These are phyloP conservation scores for Solanum pennellii DNA, from an alignment of 257 asterid species.

Conservation along the genomic window DNA sequence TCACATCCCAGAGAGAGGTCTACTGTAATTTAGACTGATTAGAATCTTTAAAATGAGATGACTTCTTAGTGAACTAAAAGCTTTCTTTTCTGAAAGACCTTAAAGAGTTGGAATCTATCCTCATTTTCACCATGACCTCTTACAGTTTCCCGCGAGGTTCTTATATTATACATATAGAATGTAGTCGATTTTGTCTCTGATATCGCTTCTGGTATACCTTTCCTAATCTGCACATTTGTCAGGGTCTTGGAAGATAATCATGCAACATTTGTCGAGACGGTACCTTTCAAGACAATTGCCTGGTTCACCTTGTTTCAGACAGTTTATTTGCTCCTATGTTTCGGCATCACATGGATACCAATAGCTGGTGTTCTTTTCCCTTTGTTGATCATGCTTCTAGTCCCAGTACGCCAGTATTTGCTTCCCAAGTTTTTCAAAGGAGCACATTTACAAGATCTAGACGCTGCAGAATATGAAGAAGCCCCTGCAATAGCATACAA, in stretches of 20 bases:
- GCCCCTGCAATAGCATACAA: constrained; percentile 63
- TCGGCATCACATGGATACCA: constrained; percentile 95
- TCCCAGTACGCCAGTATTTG: constrained; percentile 78
- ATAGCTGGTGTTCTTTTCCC: constrained; percentile 95
- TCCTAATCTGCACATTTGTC: constrained; percentile 3
- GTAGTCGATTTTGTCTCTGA: neutral
- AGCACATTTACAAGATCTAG: constrained; percentile 82
- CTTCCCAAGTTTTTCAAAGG: constrained; percentile 87
- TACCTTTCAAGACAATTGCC: constrained; percentile 83
- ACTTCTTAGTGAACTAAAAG: neutral
- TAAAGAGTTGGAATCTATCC: neutral
- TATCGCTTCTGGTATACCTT: neutral
- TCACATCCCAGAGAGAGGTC: neutral
- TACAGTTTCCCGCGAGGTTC: neutral
- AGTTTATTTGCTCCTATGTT: constrained; percentile 70
- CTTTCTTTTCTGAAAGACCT: neutral
- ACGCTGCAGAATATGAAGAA: constrained; percentile 97
- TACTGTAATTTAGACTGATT: neutral
- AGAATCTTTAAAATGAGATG: neutral
- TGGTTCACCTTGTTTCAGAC: constrained; percentile 84
- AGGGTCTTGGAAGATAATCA: constrained; percentile 82
- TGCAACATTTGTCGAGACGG: constrained; percentile 83
- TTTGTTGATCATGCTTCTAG: constrained; percentile 80
- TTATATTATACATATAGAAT: neutral
- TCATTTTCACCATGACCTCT: neutral